Evolutionary conservation across 345 rosid species (phyloP), one percentile per base, ranked within the genome.

Genomic region (Syzygium oleosum): DNA sequence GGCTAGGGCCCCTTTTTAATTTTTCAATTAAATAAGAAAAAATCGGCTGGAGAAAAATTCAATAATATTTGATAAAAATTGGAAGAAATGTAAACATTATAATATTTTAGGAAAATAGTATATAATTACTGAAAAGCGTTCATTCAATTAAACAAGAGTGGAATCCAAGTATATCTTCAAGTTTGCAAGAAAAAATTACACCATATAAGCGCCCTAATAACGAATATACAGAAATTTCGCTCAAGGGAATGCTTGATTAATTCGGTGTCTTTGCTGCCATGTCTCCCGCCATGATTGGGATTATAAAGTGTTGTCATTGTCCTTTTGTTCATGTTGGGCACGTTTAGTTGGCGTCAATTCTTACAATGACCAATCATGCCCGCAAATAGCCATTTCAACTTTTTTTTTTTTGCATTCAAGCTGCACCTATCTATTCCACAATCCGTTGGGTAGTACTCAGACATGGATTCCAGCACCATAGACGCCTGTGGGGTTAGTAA

Each of bases 231-330:
- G n/a, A 25, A 58, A 58, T 58, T 58, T 5, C 13, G 25, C 3
- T 0, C 0, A 58, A 58, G 29, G 0, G 14, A 10, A 58, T 58
- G 29, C 0, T 14, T 23, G 25, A 58, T 10, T 25, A 58, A 58
- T 58, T 58, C 0, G 63, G n/a, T 0, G 0, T 58, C 63, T 58
- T 58, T 10, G 14, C n/a, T 58, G 63, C 6, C 63, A 23, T 23
- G 63, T 25, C 61, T 27, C 0, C 23, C 61, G 4, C n/a, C n/a
- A 23, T 0, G 59, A 55, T 55, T 55, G 11, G 0, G 27, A 55
- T 55, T 55, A 55, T 3, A 55, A 21, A 55, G 58, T 2, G 3
- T 55, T 56, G 0, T 9, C 61, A 56, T 56, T 56, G n/a, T 22
- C 61, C 22, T 22, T 22, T 3, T 2, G 0, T 56, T 56, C n/a